Evolutionary conservation across 106 monocot species (phyloP), one percentile per base, ranked within the genome.

Genomic region (Platanthera zijinensis): DNA sequence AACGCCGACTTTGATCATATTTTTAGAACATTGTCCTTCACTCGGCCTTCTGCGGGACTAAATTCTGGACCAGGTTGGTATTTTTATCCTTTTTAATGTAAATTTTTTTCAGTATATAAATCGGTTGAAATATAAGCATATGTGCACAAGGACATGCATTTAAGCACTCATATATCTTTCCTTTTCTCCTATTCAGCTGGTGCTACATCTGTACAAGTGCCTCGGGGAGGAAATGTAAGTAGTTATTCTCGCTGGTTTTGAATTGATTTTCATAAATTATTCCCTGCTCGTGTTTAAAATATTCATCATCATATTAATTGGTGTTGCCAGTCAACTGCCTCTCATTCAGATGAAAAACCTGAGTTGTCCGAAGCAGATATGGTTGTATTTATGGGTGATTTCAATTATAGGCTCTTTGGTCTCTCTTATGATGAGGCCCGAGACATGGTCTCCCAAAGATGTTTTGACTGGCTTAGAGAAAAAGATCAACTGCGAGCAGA

Each of bases 381-480:
- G 91, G 68, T 89, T 50, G 84, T 90, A 53, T 88, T 90, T 77
- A 80, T 90, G 57, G 90, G 90, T 75, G 90, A 90, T 82, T 88
- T 90, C 77, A 90, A 90, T 77, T 90, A 90, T 73, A 75, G 90
- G n/a, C 85, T 90, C 48, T 66, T 82, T 62, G 77, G 85, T 63
- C 79, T 90, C 71, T 76, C 87, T 30, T 90, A 88, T 75, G 90
- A 90, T 61, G 91, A 92, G 78, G 91, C 91, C 59, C 82, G 91
- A 56, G 91, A 91, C 80, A 86, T 88, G 84, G 80, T 91, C 80
- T 91, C 91, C 32, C 91, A 91, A 75, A 85, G 91, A 80, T 82
- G 83, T 32, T 91, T 91, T 81, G 91, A 91, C 74, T 91, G 91
- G 91, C 86, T 91, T 54, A 84, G 86, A 83, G 88, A 91, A 48